Evolutionary conservation across 371 early-diverging fungal species (phyloP).

Genomic region (Syncephalis fuscata): DNA sequence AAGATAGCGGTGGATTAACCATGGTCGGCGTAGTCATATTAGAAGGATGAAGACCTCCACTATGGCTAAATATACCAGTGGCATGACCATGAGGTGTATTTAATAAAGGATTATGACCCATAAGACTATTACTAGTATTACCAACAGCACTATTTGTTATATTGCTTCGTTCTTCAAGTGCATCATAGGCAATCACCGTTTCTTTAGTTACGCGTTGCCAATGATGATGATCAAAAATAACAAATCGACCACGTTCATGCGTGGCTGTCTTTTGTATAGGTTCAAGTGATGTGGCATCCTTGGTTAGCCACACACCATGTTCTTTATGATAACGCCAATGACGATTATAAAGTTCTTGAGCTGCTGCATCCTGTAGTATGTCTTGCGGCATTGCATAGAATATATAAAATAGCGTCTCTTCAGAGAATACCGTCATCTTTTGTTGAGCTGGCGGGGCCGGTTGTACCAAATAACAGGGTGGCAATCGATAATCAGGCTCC

Average conservation of each 20-base stretch:
- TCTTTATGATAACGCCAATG: constrained; percentile 89
- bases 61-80: too few species aligned
- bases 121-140: too few species aligned
- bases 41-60: too few species aligned
- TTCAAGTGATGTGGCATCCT: constrained; percentile 20
- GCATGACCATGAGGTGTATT: too few species aligned
- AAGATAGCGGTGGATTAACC: too few species aligned
- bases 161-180: constrained; percentile 55
- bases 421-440: constrained; percentile 49
- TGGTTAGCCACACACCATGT: constrained; percentile 67
- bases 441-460: constrained; percentile 51
- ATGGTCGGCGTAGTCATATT: too few species aligned
- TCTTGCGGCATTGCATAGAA: constrained; percentile 87
- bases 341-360: constrained; percentile 71
- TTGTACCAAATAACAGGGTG: constrained; percentile 50
- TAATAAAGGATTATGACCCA: too few species aligned
- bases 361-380: constrained; percentile 79
- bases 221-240: constrained; percentile 68
- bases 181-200: constrained; percentile 57
- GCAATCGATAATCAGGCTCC: constrained; percentile 61
- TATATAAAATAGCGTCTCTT: constrained; percentile 89
- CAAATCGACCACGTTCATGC: constrained; percentile 61
- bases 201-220: constrained; percentile 77
- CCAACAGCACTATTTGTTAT: neutral
- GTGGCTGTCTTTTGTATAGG: constrained; percentile 19